A percentile compares a stretch with the other conserved stretches of the same genome.
These are phyloP conservation scores for Marchantia paleacea DNA, from an alignment of 225 moss, liverwort and hornwort genomes.

Conservation along the genomic window DNA sequence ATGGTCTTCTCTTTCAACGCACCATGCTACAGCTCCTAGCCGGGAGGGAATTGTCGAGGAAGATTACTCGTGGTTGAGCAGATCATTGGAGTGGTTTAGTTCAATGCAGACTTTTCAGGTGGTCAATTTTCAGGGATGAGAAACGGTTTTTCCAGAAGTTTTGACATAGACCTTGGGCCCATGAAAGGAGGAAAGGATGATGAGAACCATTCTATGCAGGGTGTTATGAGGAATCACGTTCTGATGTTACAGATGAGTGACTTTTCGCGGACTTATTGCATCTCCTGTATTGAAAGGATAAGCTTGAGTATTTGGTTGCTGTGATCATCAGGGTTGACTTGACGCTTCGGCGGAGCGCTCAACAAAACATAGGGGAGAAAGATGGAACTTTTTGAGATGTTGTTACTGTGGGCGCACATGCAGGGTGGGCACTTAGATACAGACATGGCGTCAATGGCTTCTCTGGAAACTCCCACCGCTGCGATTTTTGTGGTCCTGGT, in stretches of 20 bases:
- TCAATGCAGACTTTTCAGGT: background rate
- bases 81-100: background rate
- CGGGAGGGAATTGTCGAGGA: background rate
- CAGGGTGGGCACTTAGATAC: constrained; percentile 43
- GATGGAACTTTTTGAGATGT: constrained; percentile 57
- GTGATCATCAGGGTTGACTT: background rate
- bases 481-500: constrained; percentile 39
- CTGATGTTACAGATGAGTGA: background rate
- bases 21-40: background rate
- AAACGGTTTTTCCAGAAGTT: background rate
- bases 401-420: constrained; percentile 49
- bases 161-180: background rate
- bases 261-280: background rate
- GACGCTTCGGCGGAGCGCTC: background rate
- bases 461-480: constrained; percentile 25
- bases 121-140: background rate
- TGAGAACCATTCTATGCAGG: background rate
- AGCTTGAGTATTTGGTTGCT: background rate
- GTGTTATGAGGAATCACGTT: background rate
- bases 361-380: background rate
- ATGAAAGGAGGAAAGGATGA: background rate
- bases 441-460: constrained; percentile 30
- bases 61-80: background rate
- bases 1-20: background rate
- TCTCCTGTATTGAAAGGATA: background rate